A percentile compares a stretch with the other conserved stretches of the same genome.
Conservation (phyloP, 441 rosid species). For the Aquilaria agallochum region DNA sequence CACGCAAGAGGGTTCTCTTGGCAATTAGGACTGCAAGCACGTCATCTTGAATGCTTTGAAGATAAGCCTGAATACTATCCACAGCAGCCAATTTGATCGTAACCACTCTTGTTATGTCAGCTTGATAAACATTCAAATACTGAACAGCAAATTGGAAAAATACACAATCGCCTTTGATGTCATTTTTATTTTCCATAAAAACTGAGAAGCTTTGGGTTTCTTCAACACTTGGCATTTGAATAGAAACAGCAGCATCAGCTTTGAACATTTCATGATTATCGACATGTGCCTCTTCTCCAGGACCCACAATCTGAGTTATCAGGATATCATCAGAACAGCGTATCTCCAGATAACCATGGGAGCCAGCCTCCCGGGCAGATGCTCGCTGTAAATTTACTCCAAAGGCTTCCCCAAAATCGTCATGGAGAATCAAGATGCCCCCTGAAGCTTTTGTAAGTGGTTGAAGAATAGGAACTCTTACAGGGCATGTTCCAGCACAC, state of each 20-base stretch:
- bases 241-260: conserved; percentile 54
- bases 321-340: conserved; percentile 93
- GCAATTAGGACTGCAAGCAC: conserved; percentile 86
- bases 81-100: conserved; percentile 77
- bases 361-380: conserved; percentile 78
- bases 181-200: conserved; percentile 83
- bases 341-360: conserved; percentile 85
- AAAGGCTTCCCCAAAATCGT: conserved; percentile 98
- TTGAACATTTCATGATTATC: conserved; percentile 74
- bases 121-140: conserved; percentile 79
- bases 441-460: conserved; percentile 96
- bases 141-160: conserved; percentile 88
- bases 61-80: conserved; percentile 83
- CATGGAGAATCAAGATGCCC: conserved; percentile 92
- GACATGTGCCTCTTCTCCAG: conserved; percentile 86
- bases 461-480: conserved; percentile 78
- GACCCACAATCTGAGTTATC: conserved; percentile 89
- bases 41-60: conserved; percentile 75
- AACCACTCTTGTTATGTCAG: conserved; percentile 81
- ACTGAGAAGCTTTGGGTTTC: conserved; percentile 91
- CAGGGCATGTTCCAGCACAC: conserved; percentile 97
- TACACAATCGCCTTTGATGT: conserved; percentile 68
- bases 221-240: conserved; percentile 90
- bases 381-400: conserved; percentile 97
- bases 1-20: conserved; percentile 79